Percentiles rank a stretch among this genome's conserved stretches.
These are phyloP conservation scores for Fusarium succisae DNA, from an alignment of 2,329 filamentous ascomycete species.

Conservation along the genomic window DNA sequence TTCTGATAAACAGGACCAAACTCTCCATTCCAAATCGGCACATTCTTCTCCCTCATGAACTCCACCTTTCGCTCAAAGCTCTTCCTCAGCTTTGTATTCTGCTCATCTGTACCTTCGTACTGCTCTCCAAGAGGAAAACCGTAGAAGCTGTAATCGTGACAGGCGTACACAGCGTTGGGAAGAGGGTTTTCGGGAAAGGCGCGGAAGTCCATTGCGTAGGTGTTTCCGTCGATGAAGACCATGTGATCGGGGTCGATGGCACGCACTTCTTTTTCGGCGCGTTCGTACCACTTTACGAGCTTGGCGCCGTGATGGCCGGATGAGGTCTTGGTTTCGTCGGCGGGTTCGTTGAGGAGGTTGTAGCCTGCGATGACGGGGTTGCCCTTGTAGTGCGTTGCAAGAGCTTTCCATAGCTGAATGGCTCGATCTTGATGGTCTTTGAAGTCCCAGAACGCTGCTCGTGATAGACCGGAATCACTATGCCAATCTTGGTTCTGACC, in stretches of 20 bases:
- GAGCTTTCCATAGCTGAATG: slow-evolving; percentile 55
- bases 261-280: slow-evolving; percentile 52
- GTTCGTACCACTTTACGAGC: slow-evolving; percentile 53
- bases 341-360: slow-evolving; percentile 49
- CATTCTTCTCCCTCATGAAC: slow-evolving; percentile 53
- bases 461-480: slow-evolving; percentile 49
- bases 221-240: slow-evolving; percentile 62
- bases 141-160: slow-evolving; percentile 63
- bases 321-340: slow-evolving; percentile 42
- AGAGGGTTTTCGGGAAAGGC: slow-evolving; percentile 53
- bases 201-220: slow-evolving; percentile 62
- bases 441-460: slow-evolving; percentile 58
- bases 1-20: slow-evolving; percentile 61
- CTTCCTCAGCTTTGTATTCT: slow-evolving; percentile 52
- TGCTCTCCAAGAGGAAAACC: slow-evolving; percentile 57
- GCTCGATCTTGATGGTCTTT: slow-evolving; percentile 57
- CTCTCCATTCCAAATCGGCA: slow-evolving; percentile 61
- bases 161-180: slow-evolving; percentile 60
- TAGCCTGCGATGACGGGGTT: slow-evolving; percentile 55
- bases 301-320: slow-evolving; percentile 39
- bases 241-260: slow-evolving; percentile 58
- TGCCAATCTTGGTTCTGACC: slow-evolving; percentile 62
- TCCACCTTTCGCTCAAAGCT: slow-evolving; percentile 55
- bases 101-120: slow-evolving; percentile 53
- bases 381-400: slow-evolving; percentile 53